phyloP scores from a whole-genome alignment of 2,329 filamentous ascomycete genomes.

The Neopestalotiopsis sp. region DNA sequence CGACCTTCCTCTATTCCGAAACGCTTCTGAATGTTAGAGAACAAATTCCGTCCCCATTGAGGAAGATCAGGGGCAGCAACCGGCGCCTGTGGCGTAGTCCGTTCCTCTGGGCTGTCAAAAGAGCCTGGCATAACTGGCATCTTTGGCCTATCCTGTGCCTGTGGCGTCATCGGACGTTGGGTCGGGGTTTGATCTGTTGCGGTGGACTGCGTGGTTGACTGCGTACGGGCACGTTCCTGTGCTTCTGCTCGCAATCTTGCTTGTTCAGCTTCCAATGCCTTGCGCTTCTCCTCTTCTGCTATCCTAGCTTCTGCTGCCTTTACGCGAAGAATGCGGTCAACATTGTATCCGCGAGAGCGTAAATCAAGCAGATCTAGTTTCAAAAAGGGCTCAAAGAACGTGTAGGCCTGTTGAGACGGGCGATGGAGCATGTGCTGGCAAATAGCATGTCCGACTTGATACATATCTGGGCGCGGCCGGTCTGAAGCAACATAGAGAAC shows the following conservation, averaged over 20 bases:
- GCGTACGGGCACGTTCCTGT: constrained; percentile 57
- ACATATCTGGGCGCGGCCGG: constrained; percentile 73
- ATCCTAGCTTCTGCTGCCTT: constrained; percentile 88
- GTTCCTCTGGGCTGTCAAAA: constrained; percentile 51
- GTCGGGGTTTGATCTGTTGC: constrained; percentile 36
- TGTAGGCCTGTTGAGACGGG: constrained; percentile 85
- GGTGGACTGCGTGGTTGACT: constrained; percentile 44
- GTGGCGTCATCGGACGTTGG: constrained; percentile 42
- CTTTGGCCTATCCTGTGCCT: constrained; percentile 47
- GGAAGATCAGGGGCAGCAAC: constrained; percentile 8
- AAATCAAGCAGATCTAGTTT: constrained; percentile 83
- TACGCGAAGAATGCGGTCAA: constrained; percentile 87
- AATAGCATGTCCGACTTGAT: constrained; percentile 88
- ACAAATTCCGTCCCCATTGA: constrained; percentile 52
- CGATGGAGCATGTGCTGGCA: constrained; percentile 80
- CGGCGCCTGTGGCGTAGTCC: constrained; percentile 23
- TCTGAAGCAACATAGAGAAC: constrained; percentile 78
- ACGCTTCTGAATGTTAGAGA: constrained; percentile 70
- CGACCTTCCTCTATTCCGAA: constrained; percentile 69
- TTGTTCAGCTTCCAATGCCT: constrained; percentile 75
- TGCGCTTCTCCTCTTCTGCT: constrained; percentile 80
- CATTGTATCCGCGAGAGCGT: constrained; percentile 90
- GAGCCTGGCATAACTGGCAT: constrained; percentile 72
- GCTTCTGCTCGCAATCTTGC: constrained; percentile 65
- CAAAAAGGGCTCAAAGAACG: constrained; percentile 90